Base-by-base conservation (phyloP, 768 basidiomycete species). In the Calvatia gigantea region DNA sequence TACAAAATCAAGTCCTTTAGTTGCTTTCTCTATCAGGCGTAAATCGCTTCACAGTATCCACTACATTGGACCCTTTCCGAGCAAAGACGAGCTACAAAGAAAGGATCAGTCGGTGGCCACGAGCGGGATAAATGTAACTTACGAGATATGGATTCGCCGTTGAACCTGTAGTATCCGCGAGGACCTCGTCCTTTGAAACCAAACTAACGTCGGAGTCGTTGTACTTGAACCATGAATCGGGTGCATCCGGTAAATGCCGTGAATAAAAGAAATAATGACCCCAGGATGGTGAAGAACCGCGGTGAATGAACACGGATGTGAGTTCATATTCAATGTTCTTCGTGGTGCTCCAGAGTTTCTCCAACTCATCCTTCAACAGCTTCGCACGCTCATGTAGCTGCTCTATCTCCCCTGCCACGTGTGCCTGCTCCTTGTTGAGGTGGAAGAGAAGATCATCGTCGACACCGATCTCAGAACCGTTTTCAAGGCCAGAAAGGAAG, bases 261-360 rank as follows among this genome's bases (percentile, higher is more conserved):
- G 94, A 91, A 69, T 96, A 97, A 70, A 98, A 92, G 77, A 94
- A 98, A 70, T 97, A 97, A 67, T 97, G 95, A 2, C 94, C 94
- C 73, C 85, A 94, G 6, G 88, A 89, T 1, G 91, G 86, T 15
- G 86, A 89, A 51, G 86, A 81, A 45, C 94, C 95, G 27, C 95
- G 87, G 69, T 98, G 95, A 57, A 98, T 89, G 75, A 93, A 98
- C 17, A 98, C 96, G 8, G 92, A 91, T 0, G 91, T 93, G 41
- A 98, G 79, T 65, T 97, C 92, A 67, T 97, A 98, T 28, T 86
- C 85, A 6, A 82, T 83, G 28, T 77, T 71, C 14, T 67, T 78
- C 41, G 84, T 83, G 60, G 85, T 81, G 42, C 71, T 72, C 95
- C 95, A 98, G 0, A 94, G 63, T 1, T 68, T 69, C 62, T 95